Evolutionary conservation across 2,329 filamentous ascomycete species (phyloP).

Genomic region (Domatiomyces globalis): DNA sequence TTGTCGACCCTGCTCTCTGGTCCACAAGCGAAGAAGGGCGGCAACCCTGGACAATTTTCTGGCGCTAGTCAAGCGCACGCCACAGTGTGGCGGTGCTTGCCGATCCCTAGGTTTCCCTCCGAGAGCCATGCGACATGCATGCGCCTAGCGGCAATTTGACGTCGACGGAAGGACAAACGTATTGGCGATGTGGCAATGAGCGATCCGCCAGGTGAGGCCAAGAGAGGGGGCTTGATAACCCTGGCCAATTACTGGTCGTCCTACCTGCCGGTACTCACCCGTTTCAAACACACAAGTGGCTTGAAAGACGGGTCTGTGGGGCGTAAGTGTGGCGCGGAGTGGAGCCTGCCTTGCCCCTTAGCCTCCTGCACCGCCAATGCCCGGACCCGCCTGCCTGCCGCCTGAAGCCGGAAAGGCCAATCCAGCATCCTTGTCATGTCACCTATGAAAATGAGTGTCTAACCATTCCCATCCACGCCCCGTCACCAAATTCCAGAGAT

Average conservation of each 20-base stretch:
- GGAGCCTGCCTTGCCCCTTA: not conserved
- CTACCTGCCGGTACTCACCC: not conserved
- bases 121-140: not conserved
- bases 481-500: slow-evolving; percentile 1
- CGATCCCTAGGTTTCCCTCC: not conserved
- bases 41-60: no score
- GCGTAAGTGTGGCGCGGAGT: not conserved
- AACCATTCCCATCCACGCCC: slow-evolving; percentile 1
- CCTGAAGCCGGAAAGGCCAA: not conserved
- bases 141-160: not conserved
- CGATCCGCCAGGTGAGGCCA: not conserved
- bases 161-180: not conserved
- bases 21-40: not conserved
- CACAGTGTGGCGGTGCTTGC: not conserved
- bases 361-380: not conserved
- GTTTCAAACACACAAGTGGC: not conserved
- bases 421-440: slow-evolving; percentile 1
- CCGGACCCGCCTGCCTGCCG: not conserved
- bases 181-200: not conserved
- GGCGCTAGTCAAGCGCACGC: not conserved
- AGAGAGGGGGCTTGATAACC: not conserved
- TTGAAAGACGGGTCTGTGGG: not conserved
- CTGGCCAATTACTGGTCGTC: not conserved
- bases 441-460: not conserved
- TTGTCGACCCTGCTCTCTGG: not conserved